phyloP scores from a whole-genome alignment of 306 rosid species.

The Lathyrus sativus region DNA sequence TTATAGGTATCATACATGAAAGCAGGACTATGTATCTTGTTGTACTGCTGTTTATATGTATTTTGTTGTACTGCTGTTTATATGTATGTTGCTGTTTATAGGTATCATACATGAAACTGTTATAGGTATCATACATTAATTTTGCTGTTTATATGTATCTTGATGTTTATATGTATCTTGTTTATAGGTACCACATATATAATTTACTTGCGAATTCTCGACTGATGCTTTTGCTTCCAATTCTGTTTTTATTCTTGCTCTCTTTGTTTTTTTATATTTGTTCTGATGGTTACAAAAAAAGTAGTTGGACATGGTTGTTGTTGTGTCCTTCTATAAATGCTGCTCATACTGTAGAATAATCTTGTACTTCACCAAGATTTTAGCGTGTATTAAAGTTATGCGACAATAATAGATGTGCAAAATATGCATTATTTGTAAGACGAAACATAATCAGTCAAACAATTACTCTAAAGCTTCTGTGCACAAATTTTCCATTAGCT shows the following conservation, averaged over 20 bases:
- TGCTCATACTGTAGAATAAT: constrained; percentile 13
- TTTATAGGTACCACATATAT: too few species aligned
- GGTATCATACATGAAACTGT: too few species aligned
- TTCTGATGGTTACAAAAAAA: not conserved
- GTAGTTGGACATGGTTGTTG: not conserved
- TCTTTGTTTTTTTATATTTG: not conserved
- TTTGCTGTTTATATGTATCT: too few species aligned
- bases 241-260: not conserved
- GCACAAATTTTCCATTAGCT: too few species aligned
- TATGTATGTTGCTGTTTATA: too few species aligned
- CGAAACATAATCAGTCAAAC: not conserved
- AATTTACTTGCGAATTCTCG: constrained; percentile 1
- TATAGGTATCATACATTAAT: too few species aligned
- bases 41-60: too few species aligned
- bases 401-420: not conserved
- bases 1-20: too few species aligned
- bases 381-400: not conserved
- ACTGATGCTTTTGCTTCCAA: not conserved
- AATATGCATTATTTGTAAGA: constrained; percentile 6
- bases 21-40: too few species aligned
- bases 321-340: constrained; percentile 1
- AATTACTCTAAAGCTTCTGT: too few species aligned
- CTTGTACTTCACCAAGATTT: not conserved
- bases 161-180: too few species aligned
- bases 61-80: too few species aligned